These are phyloP conservation scores for Penicillium sp. DNA, from an alignment of 2,329 filamentous ascomycete species.

Conservation along the genomic window DNA sequence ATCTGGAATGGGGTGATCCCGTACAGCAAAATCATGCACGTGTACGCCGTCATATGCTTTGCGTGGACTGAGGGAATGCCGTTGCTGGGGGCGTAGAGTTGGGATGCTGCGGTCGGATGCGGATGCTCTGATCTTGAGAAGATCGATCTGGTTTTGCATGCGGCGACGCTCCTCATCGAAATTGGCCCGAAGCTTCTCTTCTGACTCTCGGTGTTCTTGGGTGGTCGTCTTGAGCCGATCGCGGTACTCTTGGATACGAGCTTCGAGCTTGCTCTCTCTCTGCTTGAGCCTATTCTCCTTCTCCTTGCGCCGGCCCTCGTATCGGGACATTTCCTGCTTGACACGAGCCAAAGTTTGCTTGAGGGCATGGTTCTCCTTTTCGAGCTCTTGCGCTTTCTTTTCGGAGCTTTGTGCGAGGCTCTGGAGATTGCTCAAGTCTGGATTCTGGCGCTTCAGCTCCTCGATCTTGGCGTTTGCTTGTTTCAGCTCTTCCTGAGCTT, in stretches of 20 bases:
- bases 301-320: slow-evolving; percentile 43
- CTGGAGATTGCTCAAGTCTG: slow-evolving; percentile 41
- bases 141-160: slow-evolving; percentile 46
- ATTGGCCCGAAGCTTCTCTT: slow-evolving; percentile 38
- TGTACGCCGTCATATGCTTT: slow-evolving; percentile 38
- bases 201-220: slow-evolving; percentile 42
- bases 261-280: slow-evolving; percentile 45
- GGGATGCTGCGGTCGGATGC: slow-evolving; percentile 33
- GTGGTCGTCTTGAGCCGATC: slow-evolving; percentile 41
- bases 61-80: slow-evolving; percentile 33
- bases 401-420: slow-evolving; percentile 45
- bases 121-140: slow-evolving; percentile 38
- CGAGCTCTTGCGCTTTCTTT: slow-evolving; percentile 45
- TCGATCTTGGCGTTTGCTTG: slow-evolving; percentile 42
- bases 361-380: slow-evolving; percentile 47
- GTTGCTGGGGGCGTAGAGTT: slow-evolving; percentile 24
- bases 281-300: slow-evolving; percentile 48
- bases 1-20: slow-evolving; percentile 25
- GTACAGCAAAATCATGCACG: slow-evolving; percentile 30
- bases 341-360: slow-evolving; percentile 47
- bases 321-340: slow-evolving; percentile 37
- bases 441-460: slow-evolving; percentile 37
- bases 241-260: slow-evolving; percentile 46
- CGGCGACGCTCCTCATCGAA: slow-evolving; percentile 44
- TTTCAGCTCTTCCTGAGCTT: slow-evolving; percentile 40